Conservation (phyloP, 352 stramenopile genomes). For the Phytophthora crassamura region DNA sequence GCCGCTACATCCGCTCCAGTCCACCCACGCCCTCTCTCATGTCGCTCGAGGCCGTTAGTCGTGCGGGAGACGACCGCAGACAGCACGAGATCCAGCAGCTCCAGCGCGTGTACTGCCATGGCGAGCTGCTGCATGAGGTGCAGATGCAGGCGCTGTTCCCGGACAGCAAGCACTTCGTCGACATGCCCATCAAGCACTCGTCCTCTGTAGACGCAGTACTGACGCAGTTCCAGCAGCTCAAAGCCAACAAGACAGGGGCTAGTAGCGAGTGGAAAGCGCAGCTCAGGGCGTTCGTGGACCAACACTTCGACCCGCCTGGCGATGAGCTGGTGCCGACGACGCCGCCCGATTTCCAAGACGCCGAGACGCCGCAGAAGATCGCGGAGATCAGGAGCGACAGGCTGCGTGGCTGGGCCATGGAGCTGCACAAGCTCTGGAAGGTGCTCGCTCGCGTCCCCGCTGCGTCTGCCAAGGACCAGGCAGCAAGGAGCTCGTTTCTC, state of each 20-base stretch:
- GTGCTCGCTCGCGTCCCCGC: conserved; percentile 55
- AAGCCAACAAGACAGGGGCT: conserved; percentile 9
- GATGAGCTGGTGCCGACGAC: conserved; percentile 49
- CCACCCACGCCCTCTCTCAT: conserved; percentile 2
- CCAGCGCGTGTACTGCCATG: conserved; percentile 55
- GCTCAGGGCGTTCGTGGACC: conserved; percentile 60
- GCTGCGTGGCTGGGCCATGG: conserved; percentile 65
- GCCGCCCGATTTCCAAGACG: conserved; percentile 52
- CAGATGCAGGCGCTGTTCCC: conserved; percentile 71
- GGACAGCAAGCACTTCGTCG: conserved; percentile 92
- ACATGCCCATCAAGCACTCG: conserved; percentile 80
- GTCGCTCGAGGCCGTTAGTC: conserved; percentile 9
- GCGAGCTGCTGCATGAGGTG: conserved; percentile 65
- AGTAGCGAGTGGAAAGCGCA: conserved; percentile 28
- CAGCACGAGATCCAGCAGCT: conserved; percentile 37
- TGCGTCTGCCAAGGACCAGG: conserved; percentile 9
- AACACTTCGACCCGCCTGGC: conserved; percentile 70
- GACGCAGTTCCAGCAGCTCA: conserved; percentile 30
- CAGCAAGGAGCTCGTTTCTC: conserved; percentile 29
- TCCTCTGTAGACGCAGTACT: conserved; percentile 49
- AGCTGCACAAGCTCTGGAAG: conserved; percentile 81
- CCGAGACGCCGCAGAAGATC: conserved; percentile 49
- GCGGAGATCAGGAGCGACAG: conserved; percentile 46
- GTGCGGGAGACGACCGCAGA: conserved; percentile 8
- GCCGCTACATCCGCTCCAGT: conserved; percentile 21